phyloP scores from a whole-genome alignment of 108 stramenopile species.

The Aurantiochytrium sp. region DNA sequence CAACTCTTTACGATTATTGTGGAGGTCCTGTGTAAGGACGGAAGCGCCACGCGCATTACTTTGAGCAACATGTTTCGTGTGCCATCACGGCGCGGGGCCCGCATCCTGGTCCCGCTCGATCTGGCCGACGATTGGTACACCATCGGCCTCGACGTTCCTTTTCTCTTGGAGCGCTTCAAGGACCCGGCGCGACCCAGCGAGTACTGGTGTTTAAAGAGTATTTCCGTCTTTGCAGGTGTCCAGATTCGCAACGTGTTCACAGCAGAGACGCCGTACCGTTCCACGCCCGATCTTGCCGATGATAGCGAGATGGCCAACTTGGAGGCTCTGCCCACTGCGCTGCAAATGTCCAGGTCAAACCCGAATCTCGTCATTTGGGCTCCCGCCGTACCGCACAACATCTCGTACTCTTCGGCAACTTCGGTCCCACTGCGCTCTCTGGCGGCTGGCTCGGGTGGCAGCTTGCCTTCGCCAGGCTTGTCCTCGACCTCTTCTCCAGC shows the following conservation, averaged over 20 bases:
- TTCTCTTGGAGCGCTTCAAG: neutral
- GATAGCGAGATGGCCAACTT: neutral
- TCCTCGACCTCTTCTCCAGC: too few relatives aligned
- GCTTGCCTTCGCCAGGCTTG: neutral
- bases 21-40: neutral
- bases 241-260: neutral
- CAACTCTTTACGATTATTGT: neutral
- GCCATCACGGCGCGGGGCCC: neutral
- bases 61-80: conserved; percentile 11
- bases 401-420: neutral
- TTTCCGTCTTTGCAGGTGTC: neutral
- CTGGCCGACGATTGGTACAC: conserved; percentile 15
- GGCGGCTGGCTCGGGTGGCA: neutral
- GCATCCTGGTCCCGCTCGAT: neutral
- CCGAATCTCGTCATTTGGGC: neutral
- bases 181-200: neutral
- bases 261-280: neutral
- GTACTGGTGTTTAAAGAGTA: conserved; percentile 4
- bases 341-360: neutral
- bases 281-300: neutral
- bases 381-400: neutral
- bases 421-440: neutral
- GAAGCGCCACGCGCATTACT: neutral
- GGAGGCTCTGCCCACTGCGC: neutral
- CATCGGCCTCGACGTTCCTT: neutral